phyloP scores from a whole-genome alignment of 352 stramenopile species.

The Pythium chondricola region DNA sequence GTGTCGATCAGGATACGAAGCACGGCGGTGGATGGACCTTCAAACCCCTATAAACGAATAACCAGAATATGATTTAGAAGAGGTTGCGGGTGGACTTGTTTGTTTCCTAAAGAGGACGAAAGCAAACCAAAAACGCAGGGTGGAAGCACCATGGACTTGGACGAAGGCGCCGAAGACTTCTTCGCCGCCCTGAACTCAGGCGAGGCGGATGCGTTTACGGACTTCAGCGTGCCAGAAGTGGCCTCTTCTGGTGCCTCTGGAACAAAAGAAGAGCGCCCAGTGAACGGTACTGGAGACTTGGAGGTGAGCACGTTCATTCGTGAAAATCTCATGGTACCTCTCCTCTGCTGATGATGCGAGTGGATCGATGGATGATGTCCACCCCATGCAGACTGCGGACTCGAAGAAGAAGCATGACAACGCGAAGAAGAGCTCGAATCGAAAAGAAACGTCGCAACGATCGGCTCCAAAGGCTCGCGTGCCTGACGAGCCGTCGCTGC shows the following conservation, averaged over 20 bases:
- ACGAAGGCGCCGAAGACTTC: constrained; percentile 75
- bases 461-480: constrained; percentile 30
- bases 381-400: neutral
- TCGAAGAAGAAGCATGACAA: constrained; percentile 38
- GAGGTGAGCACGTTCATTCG: too few species aligned
- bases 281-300: too few species aligned
- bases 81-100: too few species aligned
- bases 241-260: too few species aligned
- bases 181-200: constrained; percentile 73
- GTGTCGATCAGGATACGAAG: constrained; percentile 47
- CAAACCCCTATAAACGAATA: neutral
- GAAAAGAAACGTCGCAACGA: constrained; percentile 34
- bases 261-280: too few species aligned
- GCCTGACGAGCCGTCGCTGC: constrained; percentile 46
- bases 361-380: too few species aligned
- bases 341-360: too few species aligned
- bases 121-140: neutral
- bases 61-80: neutral
- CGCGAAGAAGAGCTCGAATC: constrained; percentile 15
- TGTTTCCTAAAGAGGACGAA: neutral
- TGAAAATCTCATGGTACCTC: too few species aligned
- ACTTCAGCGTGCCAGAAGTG: constrained; percentile 43
- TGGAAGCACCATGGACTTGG: constrained; percentile 50
- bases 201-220: constrained; percentile 46
- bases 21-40: neutral